phyloP scores from a whole-genome alignment of 2,329 filamentous ascomycete species.

The Pseudocercospora musae region DNA sequence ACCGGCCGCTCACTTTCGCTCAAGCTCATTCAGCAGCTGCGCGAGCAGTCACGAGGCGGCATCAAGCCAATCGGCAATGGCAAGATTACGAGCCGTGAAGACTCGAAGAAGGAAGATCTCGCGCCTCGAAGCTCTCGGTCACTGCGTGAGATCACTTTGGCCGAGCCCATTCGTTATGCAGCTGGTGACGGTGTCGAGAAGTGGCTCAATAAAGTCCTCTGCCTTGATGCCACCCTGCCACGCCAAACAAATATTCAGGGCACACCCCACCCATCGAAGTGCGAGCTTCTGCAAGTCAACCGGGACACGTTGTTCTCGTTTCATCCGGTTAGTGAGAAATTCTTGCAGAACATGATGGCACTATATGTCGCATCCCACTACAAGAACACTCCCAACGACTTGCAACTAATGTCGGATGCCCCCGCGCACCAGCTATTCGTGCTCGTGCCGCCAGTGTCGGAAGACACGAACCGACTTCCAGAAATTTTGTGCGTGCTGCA shows the following conservation, averaged over 20 bases:
- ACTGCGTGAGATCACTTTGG: conserved; percentile 84
- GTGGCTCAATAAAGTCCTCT: conserved; percentile 93
- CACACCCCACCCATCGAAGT: conserved; percentile 85
- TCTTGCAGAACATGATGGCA: conserved; percentile 96
- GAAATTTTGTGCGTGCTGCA: conserved; percentile 95
- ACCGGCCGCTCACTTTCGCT: conserved; percentile 91
- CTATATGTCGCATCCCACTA: conserved; percentile 96
- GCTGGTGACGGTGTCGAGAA: conserved; percentile 88
- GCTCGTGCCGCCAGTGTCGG: conserved; percentile 78
- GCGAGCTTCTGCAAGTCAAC: conserved; percentile 90
- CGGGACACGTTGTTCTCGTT: conserved; percentile 97
- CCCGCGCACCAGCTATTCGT: conserved; percentile 96
- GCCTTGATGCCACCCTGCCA: conserved; percentile 86
- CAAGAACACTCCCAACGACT: conserved; percentile 95
- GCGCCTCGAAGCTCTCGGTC: conserved; percentile 66
- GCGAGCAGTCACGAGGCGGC: conserved; percentile 78
- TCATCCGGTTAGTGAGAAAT: conserved; percentile 94
- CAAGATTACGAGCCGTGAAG: conserved; percentile 72
- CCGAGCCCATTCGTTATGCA: conserved; percentile 91
- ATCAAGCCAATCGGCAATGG: conserved; percentile 55
- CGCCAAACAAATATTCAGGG: conserved; percentile 72
- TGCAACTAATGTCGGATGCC: conserved; percentile 98
- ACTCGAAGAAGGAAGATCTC: conserved; percentile 63
- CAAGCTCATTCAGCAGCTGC: conserved; percentile 94
- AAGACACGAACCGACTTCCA: conserved; percentile 73